Percentiles rank a stretch among this genome's conserved stretches.
Conservation (phyloP, 1,284 basidiomycete species). For the Ustilago curta region DNA sequence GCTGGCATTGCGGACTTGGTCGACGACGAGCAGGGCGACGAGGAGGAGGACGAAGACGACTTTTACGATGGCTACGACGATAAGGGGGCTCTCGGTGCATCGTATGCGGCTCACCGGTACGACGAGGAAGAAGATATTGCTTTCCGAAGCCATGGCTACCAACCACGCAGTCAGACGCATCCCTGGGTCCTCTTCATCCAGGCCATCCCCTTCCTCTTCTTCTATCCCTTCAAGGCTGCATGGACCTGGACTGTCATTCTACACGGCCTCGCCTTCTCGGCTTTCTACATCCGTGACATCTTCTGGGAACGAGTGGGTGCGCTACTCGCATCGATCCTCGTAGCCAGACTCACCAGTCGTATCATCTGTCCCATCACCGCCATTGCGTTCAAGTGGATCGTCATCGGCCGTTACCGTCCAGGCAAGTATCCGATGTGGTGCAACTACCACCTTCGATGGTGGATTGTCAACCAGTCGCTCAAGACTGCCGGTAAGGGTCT, state of each 20-base stretch:
- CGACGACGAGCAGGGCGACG: conserved; percentile 63
- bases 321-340: conserved; percentile 64
- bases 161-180: conserved; percentile 66
- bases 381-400: conserved; percentile 69
- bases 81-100: conserved; percentile 56
- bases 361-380: conserved; percentile 68
- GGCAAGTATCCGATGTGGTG: conserved; percentile 69
- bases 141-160: conserved; percentile 65
- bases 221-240: conserved; percentile 68
- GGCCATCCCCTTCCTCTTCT: conserved; percentile 66
- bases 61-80: conserved; percentile 65
- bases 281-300: conserved; percentile 68
- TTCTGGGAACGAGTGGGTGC: conserved; percentile 69
- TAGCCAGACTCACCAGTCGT: conserved; percentile 67
- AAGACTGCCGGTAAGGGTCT: conserved; percentile 67
- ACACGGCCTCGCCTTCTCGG: conserved; percentile 68
- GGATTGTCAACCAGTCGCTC: conserved; percentile 69
- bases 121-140: conserved; percentile 63
- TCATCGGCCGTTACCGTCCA: conserved; percentile 67
- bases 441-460: conserved; percentile 69
- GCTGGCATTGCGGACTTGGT: conserved; percentile 65
- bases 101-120: conserved; percentile 65
- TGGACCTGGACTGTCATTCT: conserved; percentile 69
- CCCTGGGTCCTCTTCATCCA: conserved; percentile 67
- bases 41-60: conserved; percentile 60